Evolutionary conservation across 805 yeast genomes (phyloP).

Genomic region (Wickerhamomyces rabaulensis): DNA sequence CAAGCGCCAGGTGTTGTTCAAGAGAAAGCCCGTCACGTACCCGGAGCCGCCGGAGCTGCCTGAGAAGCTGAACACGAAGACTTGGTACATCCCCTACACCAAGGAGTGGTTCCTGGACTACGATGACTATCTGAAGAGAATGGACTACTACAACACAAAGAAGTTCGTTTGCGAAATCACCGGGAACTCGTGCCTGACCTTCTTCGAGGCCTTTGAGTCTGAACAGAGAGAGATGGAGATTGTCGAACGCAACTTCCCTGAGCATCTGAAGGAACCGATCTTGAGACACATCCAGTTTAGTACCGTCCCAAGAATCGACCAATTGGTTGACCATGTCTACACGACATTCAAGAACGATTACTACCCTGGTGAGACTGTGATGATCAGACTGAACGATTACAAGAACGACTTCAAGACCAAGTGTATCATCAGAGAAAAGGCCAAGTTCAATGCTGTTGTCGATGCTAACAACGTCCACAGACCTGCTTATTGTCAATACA

Average conservation of each 20-base stretch:
- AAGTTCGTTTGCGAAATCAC: slow-evolving; percentile 95
- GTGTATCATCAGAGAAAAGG: slow-evolving; percentile 77
- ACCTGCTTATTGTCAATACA: slow-evolving; percentile 61
- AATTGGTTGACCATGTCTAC: slow-evolving; percentile 83
- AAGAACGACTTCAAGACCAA: slow-evolving; percentile 25
- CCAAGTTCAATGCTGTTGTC: slow-evolving; percentile 55
- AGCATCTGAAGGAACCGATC: slow-evolving; percentile 88
- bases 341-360: slow-evolving; percentile 71
- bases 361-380: slow-evolving; percentile 86
- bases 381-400: slow-evolving; percentile 38
- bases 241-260: slow-evolving; percentile 83
- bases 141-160: slow-evolving; percentile 67
- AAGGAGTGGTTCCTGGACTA: slow-evolving; percentile 83
- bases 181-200: slow-evolving; percentile 87
- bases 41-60: slow-evolving; percentile 57
- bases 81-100: slow-evolving; percentile 80
- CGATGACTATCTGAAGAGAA: slow-evolving; percentile 64
- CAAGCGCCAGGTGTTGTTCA: slow-evolving; percentile 57
- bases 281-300: slow-evolving; percentile 79
- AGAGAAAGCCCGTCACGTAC: slow-evolving; percentile 62
- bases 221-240: slow-evolving; percentile 60
- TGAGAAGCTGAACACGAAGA: slow-evolving; percentile 49
- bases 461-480: slow-evolving; percentile 33
- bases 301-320: slow-evolving; percentile 74
- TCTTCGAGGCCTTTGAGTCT: slow-evolving; percentile 78